Conservation (phyloP, 352 stramenopile genomes). For the Phytophthora cryptogea region DNA sequence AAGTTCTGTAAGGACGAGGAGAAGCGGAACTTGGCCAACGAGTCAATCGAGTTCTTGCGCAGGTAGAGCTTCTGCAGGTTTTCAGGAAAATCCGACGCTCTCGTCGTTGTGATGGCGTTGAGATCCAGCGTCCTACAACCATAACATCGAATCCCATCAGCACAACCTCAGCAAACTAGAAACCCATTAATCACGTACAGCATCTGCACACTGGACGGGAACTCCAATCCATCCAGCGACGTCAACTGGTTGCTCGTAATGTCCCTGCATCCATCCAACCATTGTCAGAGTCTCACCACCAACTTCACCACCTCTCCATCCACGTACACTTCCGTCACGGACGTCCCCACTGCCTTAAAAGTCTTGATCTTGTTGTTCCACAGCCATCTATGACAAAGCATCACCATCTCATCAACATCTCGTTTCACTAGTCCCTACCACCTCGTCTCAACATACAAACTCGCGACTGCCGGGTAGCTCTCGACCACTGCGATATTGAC, state of each 20-base stretch:
- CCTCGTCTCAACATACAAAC: conserved; percentile 18
- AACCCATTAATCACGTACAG: conserved; percentile 19
- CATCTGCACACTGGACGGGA: conserved; percentile 28
- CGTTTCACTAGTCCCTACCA: not conserved
- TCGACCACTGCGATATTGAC: conserved; percentile 32
- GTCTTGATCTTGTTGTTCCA: conserved; percentile 54
- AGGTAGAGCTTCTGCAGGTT: conserved; percentile 30
- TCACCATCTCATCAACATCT: not conserved
- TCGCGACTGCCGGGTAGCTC: conserved; percentile 35
- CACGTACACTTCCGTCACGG: conserved; percentile 48
- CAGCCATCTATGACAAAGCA: conserved; percentile 23
- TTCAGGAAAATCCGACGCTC: conserved; percentile 27
- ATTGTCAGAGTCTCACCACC: conserved; percentile 16
- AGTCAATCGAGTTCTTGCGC: conserved; percentile 42
- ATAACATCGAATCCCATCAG: conserved; percentile 9
- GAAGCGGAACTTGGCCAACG: conserved; percentile 36
- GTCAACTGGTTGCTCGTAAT: conserved; percentile 37
- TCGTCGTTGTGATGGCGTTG: conserved; percentile 25
- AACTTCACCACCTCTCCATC: not conserved
- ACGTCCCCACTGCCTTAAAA: conserved; percentile 37
- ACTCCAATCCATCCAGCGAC: conserved; percentile 30
- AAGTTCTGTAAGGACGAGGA: conserved; percentile 31
- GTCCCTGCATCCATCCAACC: conserved; percentile 11
- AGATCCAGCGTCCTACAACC: conserved; percentile 30
- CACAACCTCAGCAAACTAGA: conserved; percentile 1